Percentiles rank a stretch among this genome's conserved stretches.
Evolutionary conservation across 169 alveolate species (phyloP).

Genomic region (Cryptosporidium meleagridis): DNA sequence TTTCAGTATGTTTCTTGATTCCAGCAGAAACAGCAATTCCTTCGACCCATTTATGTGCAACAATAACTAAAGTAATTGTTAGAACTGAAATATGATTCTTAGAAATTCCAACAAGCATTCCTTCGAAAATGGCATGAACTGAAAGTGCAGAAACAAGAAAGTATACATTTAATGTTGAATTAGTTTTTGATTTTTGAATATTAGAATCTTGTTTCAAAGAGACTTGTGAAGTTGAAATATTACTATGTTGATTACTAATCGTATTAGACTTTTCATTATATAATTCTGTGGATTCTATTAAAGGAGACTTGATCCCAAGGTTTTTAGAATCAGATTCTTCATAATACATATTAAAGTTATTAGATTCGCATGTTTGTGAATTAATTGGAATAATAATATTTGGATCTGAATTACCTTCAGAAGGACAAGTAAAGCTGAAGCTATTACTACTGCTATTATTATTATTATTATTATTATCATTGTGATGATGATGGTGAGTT

Average conservation of each 20-base stretch:
- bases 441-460: not conserved
- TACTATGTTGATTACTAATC: not conserved
- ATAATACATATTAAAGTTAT: not conserved
- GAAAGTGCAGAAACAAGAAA: constrained; percentile 66
- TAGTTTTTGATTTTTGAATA: not conserved
- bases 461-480: no score
- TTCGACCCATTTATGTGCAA: constrained; percentile 73
- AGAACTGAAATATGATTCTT: constrained; percentile 28
- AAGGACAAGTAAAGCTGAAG: not conserved
- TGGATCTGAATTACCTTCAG: not conserved
- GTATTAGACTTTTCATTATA: not conserved
- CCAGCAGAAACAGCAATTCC: constrained; percentile 75
- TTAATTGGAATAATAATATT: constrained; percentile 4
- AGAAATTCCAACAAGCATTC: constrained; percentile 69
- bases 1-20: constrained; percentile 60
- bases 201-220: not conserved
- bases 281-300: not conserved
- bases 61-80: constrained; percentile 37
- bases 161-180: constrained; percentile 37
- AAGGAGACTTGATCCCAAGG: not conserved
- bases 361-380: constrained; percentile 39
- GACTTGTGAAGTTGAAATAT: not conserved
- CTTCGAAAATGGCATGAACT: constrained; percentile 64
- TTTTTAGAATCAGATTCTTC: constrained; percentile 1
- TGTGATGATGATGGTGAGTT: not conserved